A percentile compares a stretch with the other conserved stretches of the same genome.
phyloP scores from a whole-genome alignment of 2,329 filamentous ascomycete species.

The Aspergillus sp. region DNA sequence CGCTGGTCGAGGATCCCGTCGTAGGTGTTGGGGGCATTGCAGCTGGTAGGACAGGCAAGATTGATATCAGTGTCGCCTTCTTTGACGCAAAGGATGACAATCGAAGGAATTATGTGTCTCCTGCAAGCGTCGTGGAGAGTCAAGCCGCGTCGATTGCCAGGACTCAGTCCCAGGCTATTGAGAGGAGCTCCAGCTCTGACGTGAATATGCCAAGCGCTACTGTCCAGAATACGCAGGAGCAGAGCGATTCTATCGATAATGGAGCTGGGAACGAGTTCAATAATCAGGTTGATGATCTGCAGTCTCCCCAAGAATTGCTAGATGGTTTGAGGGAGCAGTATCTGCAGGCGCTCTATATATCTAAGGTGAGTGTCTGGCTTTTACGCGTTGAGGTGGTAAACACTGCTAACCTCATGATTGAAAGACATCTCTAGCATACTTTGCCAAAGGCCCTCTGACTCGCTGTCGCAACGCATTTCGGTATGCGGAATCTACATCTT shows the following conservation, averaged over 20 bases:
- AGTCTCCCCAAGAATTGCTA: constrained; percentile 29
- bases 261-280: constrained; percentile 3
- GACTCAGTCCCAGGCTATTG: constrained; percentile 3
- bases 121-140: constrained; percentile 14
- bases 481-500: constrained; percentile 15
- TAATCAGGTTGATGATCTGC: constrained; percentile 10
- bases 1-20: constrained; percentile 24
- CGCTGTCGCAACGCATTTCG: constrained; percentile 37
- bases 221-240: constrained; percentile 12
- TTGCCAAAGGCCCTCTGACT: constrained; percentile 43
- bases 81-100: constrained; percentile 3
- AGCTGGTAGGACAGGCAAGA: constrained; percentile 14
- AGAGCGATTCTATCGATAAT: constrained; percentile 7
- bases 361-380: constrained; percentile 25
- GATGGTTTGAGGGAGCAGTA: constrained; percentile 33
- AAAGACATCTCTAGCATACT: constrained; percentile 44
- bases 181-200: constrained; percentile 9
- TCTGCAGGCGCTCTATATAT: constrained; percentile 36
- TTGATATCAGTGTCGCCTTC: constrained; percentile 27
- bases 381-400: background rate
- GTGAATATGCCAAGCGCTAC: constrained; percentile 2
- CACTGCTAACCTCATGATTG: constrained; percentile 8
- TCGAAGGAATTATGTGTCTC: constrained; percentile 8
- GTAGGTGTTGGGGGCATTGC: constrained; percentile 10
- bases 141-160: constrained; percentile 8